phyloP scores from a whole-genome alignment of 176 grass and related monocot genomes.

The Ampelocalamus luodianensis region DNA sequence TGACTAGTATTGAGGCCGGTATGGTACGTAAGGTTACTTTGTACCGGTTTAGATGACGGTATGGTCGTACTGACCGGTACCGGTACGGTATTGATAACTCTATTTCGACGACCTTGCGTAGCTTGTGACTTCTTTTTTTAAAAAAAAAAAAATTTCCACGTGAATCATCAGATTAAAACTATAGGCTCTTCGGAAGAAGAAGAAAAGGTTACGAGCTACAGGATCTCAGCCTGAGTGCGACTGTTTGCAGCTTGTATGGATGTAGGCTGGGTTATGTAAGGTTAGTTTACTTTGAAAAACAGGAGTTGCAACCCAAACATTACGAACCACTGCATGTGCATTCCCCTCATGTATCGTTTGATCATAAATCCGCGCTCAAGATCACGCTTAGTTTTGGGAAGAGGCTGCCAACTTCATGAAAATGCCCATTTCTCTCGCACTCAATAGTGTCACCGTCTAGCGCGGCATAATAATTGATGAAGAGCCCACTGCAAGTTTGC shows the following conservation, averaged over 20 bases:
- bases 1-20: no score
- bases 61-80: no score
- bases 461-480: neutral
- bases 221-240: neutral
- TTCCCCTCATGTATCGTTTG: neutral
- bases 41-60: no score
- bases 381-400: neutral
- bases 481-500: neutral
- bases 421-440: neutral
- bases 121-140: neutral
- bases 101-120: neutral
- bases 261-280: neutral
- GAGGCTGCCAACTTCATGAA: neutral
- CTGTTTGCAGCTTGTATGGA: neutral
- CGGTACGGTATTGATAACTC: no score
- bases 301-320: neutral
- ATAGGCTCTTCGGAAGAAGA: neutral
- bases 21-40: no score
- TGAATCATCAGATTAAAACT: neutral
- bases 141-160: neutral
- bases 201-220: neutral
- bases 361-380: neutral
- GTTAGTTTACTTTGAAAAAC: neutral
- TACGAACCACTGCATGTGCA: neutral
- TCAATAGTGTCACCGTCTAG: neutral